Conservation (phyloP, 1,139 yeast species). For the Lodderomyces orthopsilosis region DNA sequence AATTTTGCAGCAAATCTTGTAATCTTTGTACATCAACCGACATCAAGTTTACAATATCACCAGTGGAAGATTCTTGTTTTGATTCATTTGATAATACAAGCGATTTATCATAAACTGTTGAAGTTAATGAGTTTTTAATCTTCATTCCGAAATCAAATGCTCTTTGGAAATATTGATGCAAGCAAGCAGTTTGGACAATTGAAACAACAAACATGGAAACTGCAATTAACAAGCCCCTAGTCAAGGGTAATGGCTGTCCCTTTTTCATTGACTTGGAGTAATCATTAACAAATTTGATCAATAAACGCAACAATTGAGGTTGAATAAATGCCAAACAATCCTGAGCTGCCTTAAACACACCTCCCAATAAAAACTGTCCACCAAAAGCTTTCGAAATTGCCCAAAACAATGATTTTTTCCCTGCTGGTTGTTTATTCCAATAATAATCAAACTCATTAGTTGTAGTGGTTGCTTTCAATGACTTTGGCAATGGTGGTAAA, state of each 20-base stretch:
- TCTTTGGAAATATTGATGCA: slow-evolving; percentile 92
- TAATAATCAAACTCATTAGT: slow-evolving; percentile 50
- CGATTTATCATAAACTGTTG: slow-evolving; percentile 78
- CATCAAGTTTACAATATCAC: slow-evolving; percentile 96
- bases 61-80: slow-evolving; percentile 77
- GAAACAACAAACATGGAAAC: slow-evolving; percentile 81
- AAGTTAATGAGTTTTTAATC: slow-evolving; percentile 74
- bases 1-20: slow-evolving; percentile 84
- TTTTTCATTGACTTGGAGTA: slow-evolving; percentile 47
- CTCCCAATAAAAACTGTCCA: slow-evolving; percentile 63
- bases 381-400: slow-evolving; percentile 75
- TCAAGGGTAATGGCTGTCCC: slow-evolving; percentile 53
- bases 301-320: slow-evolving; percentile 75
- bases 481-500: slow-evolving; percentile 74
- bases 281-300: slow-evolving; percentile 81
- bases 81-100: slow-evolving; percentile 82
- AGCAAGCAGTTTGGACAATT: slow-evolving; percentile 73
- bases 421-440: slow-evolving; percentile 53
- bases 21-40: slow-evolving; percentile 94
- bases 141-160: slow-evolving; percentile 90
- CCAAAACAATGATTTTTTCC: slow-evolving; percentile 60
- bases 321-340: slow-evolving; percentile 83
- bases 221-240: slow-evolving; percentile 83
- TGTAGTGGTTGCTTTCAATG: slow-evolving; percentile 53
- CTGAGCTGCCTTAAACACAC: slow-evolving; percentile 72